Base-by-base conservation (phyloP, 148 eudicot genomes). In the Polygonum maritimum region DNA sequence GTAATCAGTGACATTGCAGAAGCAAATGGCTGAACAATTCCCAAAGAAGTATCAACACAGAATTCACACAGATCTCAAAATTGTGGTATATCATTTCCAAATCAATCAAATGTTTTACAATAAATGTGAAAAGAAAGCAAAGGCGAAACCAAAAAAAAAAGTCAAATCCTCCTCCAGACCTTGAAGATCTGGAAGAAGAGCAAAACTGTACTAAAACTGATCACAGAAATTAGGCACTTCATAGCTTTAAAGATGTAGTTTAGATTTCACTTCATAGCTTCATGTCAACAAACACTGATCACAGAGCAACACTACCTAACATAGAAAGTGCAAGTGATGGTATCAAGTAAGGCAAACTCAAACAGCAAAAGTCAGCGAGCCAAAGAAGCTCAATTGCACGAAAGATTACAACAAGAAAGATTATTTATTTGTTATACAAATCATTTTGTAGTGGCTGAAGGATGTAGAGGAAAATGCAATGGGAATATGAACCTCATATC, bases 51-150 rank as follows among this genome's bases (percentile, higher is more conserved):
- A 26, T 67, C 71, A 36, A 1, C 71, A 36, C 1, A 3, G 39
- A 60, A 11, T 22, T 14, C 22, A 15, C 33, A 62, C 41, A 65
- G 71, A 33, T 19, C 15, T 19, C 45, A 67, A 67, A 67, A 67
- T 11, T 36, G 71, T 26, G 31, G 31, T 15, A 36, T 67, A 35
- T 67, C n/a, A 65, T 65, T 65, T 35, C 41, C 71, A 65, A 65
- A 65, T 36, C 41, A 65, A 65, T 65, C 69, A 22, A 65, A 65
- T 65, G 44, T 35, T 14, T 35, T 65, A 67, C 71, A 67, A 67
- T 35, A 36, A 67, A 15, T 38, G 71, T 31, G 15, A 60, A 31
- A 10, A 26, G 69, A 60, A 60, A 60, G 69, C 36, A 31, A 18
- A 51, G n/a, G 35, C 0, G 31, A 26, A 26, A 26, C 31, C 31